Conservation (phyloP, 2,329 filamentous ascomycete species). For the Aspergillus awamori region DNA sequence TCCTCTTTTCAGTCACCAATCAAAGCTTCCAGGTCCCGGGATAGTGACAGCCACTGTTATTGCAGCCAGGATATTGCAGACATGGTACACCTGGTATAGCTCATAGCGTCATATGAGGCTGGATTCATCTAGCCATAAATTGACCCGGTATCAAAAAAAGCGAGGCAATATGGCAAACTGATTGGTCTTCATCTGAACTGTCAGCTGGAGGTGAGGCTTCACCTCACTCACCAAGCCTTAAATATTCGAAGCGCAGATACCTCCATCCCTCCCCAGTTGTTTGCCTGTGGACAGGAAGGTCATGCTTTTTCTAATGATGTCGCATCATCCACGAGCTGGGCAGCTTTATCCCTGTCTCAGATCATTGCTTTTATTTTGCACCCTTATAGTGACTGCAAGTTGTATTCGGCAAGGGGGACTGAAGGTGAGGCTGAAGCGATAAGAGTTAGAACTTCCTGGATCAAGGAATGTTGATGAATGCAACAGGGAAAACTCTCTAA, state of each 20-base stretch:
- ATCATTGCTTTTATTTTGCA: neutral
- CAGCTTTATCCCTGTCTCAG: neutral
- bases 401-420: neutral
- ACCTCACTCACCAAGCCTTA: neutral
- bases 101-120: constrained; percentile 3
- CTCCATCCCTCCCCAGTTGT: too few species aligned
- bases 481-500: neutral
- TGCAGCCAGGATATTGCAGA: neutral
- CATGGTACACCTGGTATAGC: neutral
- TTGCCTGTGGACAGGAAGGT: neutral
- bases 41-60: neutral
- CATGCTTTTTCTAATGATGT: neutral
- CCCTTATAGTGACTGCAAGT: neutral
- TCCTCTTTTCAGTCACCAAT: neutral
- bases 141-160: neutral
- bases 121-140: constrained; percentile 3
- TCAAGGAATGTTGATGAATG: neutral
- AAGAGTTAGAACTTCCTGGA: neutral
- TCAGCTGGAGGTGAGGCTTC: neutral
- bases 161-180: neutral
- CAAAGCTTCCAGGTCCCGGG: neutral
- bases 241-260: neutral
- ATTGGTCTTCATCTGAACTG: neutral
- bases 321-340: neutral
- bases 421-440: neutral